Evolutionary conservation across 495 filamentous ascomycete genomes (phyloP).

Genomic region (Aspergillus wentii): DNA sequence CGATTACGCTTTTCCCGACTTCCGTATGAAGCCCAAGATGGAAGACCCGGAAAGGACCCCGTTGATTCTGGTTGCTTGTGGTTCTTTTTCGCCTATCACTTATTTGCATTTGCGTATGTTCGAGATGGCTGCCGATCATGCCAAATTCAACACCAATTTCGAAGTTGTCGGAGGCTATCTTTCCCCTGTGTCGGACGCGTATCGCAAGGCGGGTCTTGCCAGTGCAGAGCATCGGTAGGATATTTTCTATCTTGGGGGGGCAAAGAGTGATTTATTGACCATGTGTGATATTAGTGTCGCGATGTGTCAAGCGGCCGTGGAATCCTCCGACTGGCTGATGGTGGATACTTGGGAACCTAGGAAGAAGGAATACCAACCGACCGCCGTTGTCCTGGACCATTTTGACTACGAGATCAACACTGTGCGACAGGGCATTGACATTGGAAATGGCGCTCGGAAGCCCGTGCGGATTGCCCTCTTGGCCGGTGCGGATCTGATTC

Average conservation of each 20-base stretch:
- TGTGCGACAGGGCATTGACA: constrained; percentile 67
- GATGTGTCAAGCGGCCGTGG: constrained; percentile 77
- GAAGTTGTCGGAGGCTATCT: constrained; percentile 84
- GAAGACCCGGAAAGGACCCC: constrained; percentile 66
- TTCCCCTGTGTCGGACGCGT: constrained; percentile 76
- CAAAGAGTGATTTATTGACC: too few relatives aligned
- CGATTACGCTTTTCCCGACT: constrained; percentile 68
- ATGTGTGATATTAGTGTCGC: constrained; percentile 29
- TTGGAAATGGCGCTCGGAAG: constrained; percentile 52
- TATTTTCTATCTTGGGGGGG: constrained; percentile 1
- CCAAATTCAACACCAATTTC: constrained; percentile 74
- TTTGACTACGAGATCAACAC: constrained; percentile 85
- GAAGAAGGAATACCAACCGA: constrained; percentile 79
- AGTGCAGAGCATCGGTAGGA: constrained; percentile 65
- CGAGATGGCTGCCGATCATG: constrained; percentile 82
- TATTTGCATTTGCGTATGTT: constrained; percentile 93
- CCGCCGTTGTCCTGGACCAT: constrained; percentile 83
- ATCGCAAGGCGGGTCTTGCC: constrained; percentile 86
- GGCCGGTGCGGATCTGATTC: constrained; percentile 78
- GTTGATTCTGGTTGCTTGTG: constrained; percentile 81
- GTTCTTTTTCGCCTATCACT: constrained; percentile 79
- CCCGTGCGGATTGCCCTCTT: constrained; percentile 68
- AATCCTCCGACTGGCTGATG: constrained; percentile 75
- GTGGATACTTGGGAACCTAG: constrained; percentile 77
- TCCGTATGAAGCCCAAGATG: constrained; percentile 66